Percentiles rank a stretch among this genome's conserved stretches.
Evolutionary conservation across 1,139 yeast genomes (phyloP).

Genomic region (Geotrichum europaeum): DNA sequence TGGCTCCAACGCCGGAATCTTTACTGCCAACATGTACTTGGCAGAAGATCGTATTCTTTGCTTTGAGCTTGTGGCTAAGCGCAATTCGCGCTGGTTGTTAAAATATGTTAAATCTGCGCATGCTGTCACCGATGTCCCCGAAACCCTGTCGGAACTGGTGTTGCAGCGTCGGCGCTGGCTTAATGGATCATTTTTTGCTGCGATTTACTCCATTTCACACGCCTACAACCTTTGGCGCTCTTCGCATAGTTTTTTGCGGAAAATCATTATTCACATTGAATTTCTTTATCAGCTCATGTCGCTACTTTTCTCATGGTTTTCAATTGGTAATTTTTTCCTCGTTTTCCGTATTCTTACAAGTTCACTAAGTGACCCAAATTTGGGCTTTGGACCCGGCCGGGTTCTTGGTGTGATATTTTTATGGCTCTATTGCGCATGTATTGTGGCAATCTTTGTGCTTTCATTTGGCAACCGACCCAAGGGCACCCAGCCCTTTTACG

Average conservation of each 20-base stretch:
- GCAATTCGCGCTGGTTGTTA: conserved; percentile 53
- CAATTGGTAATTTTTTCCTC: conserved; percentile 67
- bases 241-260: conserved; percentile 56
- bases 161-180: conserved; percentile 81
- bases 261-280: conserved; percentile 59
- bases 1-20: conserved; percentile 53
- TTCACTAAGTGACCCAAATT: conserved; percentile 52
- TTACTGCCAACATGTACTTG: conserved; percentile 76
- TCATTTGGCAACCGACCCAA: conserved; percentile 93
- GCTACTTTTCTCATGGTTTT: conserved; percentile 71
- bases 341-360: conserved; percentile 72
- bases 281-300: conserved; percentile 63
- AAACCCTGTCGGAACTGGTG: conserved; percentile 61
- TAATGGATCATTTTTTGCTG: conserved; percentile 81
- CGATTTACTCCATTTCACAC: conserved; percentile 66
- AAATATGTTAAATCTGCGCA: conserved; percentile 69
- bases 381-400: conserved; percentile 64
- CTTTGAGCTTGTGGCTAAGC: conserved; percentile 75
- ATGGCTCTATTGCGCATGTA: conserved; percentile 83
- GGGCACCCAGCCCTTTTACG: conserved; percentile 78
- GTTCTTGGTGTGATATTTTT: conserved; percentile 72
- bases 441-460: conserved; percentile 85
- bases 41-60: conserved; percentile 83
- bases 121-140: conserved; percentile 84
- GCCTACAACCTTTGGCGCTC: conserved; percentile 67